phyloP scores from a whole-genome alignment of 2,329 filamentous ascomycete species.

The Sporothrix brasiliensis region DNA sequence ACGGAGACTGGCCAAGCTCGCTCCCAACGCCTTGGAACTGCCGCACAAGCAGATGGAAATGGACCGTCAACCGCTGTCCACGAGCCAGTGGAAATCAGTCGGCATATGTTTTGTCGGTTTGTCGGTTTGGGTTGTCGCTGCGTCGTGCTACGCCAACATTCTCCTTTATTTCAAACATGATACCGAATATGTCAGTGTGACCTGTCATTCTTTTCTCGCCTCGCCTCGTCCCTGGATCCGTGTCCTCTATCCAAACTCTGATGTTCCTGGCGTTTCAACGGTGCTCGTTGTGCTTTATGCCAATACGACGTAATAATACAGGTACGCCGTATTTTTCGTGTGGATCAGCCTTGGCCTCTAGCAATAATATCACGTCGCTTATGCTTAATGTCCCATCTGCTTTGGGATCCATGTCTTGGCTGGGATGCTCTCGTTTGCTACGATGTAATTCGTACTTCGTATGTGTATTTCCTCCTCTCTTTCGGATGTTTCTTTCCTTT shows the following conservation, averaged over 20 bases:
- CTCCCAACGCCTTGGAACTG: background rate
- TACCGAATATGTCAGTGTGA: background rate
- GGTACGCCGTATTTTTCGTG: background rate
- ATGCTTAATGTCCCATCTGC: background rate
- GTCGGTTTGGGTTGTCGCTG: background rate
- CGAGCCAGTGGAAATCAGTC: background rate
- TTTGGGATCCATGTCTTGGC: background rate
- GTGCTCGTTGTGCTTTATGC: too few relatives aligned
- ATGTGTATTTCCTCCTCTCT: background rate
- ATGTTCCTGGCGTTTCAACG: constrained; percentile 9
- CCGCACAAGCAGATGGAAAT: background rate
- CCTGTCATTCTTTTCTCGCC: background rate
- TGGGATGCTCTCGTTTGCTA: background rate
- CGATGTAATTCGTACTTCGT: too few relatives aligned
- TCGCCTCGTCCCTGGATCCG: background rate
- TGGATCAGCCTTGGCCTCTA: too few relatives aligned
- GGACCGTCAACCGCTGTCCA: background rate
- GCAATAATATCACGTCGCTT: background rate
- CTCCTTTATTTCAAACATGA: too few relatives aligned
- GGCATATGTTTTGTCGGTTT: background rate
- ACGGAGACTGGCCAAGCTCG: background rate
- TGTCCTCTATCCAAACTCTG: background rate
- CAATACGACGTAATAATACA: too few relatives aligned
- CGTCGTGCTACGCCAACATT: too few relatives aligned
- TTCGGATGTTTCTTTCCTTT: background rate